phyloP scores from a whole-genome alignment of 345 rosid species.

The Rubroshorea leprosula region DNA sequence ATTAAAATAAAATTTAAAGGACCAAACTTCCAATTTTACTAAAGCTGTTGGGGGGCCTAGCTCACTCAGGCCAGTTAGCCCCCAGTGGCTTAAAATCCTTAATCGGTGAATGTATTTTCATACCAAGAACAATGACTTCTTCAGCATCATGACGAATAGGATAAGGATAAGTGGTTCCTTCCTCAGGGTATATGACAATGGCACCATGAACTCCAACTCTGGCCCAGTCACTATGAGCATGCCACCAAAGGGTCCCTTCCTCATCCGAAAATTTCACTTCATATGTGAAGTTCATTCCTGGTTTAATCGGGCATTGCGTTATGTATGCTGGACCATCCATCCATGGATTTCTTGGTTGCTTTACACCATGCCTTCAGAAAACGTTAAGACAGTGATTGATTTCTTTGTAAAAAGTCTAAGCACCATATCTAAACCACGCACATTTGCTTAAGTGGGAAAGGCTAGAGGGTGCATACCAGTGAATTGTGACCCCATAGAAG shows the following conservation, averaged over 20 bases:
- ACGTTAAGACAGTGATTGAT: neutral
- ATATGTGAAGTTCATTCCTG: slow-evolving; percentile 30
- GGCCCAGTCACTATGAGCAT: slow-evolving; percentile 45
- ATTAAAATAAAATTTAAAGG: no score
- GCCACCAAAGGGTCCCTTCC: slow-evolving; percentile 52
- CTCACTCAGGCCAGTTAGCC: no score
- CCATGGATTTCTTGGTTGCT: slow-evolving; percentile 47
- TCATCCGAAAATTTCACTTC: slow-evolving; percentile 23
- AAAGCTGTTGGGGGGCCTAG: no score
- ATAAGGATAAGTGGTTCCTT: slow-evolving; percentile 22
- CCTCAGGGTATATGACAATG: slow-evolving; percentile 18
- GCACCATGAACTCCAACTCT: slow-evolving; percentile 39
- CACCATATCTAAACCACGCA: neutral
- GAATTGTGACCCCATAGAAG: slow-evolving; percentile 37
- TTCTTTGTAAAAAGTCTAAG: no score
- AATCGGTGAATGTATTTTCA: neutral
- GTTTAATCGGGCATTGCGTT: slow-evolving; percentile 39
- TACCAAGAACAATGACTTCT: slow-evolving; percentile 28
- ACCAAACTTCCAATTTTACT: no score
- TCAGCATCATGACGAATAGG: slow-evolving; percentile 24
- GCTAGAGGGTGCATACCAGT: slow-evolving; percentile 29
- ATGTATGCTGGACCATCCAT: slow-evolving; percentile 42
- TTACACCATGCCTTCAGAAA: slow-evolving; percentile 42
- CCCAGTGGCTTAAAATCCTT: no score
- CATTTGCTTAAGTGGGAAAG: neutral